Base-by-base conservation (phyloP, 2,329 filamentous ascomycete genomes). In the Apiospora rasikravindrae region DNA sequence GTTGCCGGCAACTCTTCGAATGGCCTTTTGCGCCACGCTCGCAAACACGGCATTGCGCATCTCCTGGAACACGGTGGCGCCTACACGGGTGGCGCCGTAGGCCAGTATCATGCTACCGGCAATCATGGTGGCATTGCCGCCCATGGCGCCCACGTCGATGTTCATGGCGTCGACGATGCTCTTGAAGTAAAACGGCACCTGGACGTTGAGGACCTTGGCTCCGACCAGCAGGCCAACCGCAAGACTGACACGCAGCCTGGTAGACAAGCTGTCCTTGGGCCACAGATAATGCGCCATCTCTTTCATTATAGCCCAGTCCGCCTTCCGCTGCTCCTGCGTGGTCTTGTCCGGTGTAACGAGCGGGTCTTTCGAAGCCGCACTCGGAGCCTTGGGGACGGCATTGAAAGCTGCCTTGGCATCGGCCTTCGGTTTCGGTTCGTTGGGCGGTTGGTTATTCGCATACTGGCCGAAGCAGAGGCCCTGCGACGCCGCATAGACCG, bases 181-280 rank as follows among this genome's bases (percentile, higher is more conserved):
- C 87, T 98, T 98, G 87, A 99, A 99, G 86, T 98, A 99, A 81
- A 99, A 99, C 0, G 96, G 96, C 67, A 99, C 94, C 85, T 99
- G 95, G 22, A 99, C 96, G 82, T 98, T 99, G 79, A 99, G 87
- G 68, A 97, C 90, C 88, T 99, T 99, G 80, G 95, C 94, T 73
- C 95, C 94, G 29, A 99, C 84, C 49, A 99, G 88, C 74, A 99
- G 84, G 10, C 88, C 90, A 4, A 99, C 88, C n/a, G 96, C 95
- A 67, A 97, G 84, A 14, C 93, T 90, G 45, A 99, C 96, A 74
- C 96, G 91, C 74, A 95, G 84, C 81, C 97, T 94, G 4, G 95
- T 97, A 71, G 91, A 91, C 78, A 93, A 82, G 79, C 93, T 94
- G 81, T 95, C 91, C 85, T 96, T 97, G 29, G 96, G 96, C 96